A percentile compares a stretch with the other conserved stretches of the same genome.
Evolutionary conservation across 768 basidiomycete genomes (phyloP).

Genomic region (Dendrothele bispora): DNA sequence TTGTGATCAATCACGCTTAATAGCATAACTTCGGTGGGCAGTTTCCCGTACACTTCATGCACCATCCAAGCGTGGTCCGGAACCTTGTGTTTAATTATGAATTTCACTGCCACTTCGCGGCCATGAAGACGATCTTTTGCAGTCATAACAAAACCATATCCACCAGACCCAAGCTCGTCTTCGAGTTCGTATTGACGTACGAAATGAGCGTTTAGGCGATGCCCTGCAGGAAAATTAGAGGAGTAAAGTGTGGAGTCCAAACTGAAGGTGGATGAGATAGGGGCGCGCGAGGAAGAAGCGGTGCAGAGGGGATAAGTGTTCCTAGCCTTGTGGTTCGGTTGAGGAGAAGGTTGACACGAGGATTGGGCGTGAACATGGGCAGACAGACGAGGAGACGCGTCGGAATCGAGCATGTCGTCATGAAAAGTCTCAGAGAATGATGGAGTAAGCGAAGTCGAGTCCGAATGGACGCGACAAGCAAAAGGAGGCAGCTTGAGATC

Average conservation of each 20-base stretch:
- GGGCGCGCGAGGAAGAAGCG: neutral
- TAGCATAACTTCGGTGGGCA: conserved; percentile 84
- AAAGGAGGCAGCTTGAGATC: too few relatives aligned
- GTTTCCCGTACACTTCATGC: conserved; percentile 55
- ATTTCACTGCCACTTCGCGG: conserved; percentile 89
- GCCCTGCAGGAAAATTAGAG: conserved; percentile 57
- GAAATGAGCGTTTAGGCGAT: conserved; percentile 62
- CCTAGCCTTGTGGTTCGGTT: neutral
- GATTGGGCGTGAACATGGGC: conserved; percentile 1
- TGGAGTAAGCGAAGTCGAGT: too few relatives aligned
- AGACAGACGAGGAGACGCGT: neutral
- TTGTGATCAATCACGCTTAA: conserved; percentile 74
- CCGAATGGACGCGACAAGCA: too few relatives aligned
- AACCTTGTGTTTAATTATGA: conserved; percentile 82
- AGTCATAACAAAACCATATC: conserved; percentile 94
- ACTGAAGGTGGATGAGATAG: conserved; percentile 6
- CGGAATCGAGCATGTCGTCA: conserved; percentile 6
- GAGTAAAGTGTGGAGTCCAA: conserved; percentile 35
- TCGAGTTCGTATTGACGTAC: conserved; percentile 58
- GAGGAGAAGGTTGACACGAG: conserved; percentile 1
- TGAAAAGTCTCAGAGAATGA: neutral
- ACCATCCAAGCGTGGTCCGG: conserved; percentile 61
- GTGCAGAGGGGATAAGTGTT: conserved; percentile 4
- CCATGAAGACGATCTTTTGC: conserved; percentile 61
- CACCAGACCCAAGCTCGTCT: conserved; percentile 86